Evolutionary conservation across 176 grass and related monocot genomes (phyloP), one percentile per base, ranked within the genome.

Genomic region (Dendrocalamus sinicus): DNA sequence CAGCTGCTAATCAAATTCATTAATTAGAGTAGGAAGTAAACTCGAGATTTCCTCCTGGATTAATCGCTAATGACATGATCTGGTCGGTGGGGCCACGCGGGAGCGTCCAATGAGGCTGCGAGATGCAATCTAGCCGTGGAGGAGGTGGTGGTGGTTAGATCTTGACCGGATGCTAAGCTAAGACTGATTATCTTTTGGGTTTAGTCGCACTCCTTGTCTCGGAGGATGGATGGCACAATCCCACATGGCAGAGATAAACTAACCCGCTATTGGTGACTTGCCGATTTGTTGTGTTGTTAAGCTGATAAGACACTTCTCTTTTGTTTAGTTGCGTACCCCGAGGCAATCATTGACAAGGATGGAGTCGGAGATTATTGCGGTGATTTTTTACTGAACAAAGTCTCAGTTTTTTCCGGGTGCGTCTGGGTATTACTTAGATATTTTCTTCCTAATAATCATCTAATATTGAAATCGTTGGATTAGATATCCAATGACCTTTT

Each of bases 141-240:
- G 61, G 32, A 40, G 75, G 54, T 13, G 84, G 86, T 35, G 87
- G 87, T 85, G 64, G 89, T 94, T 89, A 79, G 87, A 90, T 94
- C 89, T 94, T 88, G 92, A 91, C 87, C 71, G 79, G 79, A 86
- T 50, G 77, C 67, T 37, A 32, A 65, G 40, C 68, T 45, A 12
- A 1, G 68, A 13, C 20, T 68, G 62, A 72, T 82, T 85, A 83
- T 85, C 39, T 81, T 88, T 53, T 20, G 14, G 32, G 54, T 8
- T 72, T 70, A 61, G 72, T 72, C 19, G 61, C 59, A 17, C 72
- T 61, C 67, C 40, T 9, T 67, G 35, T 81, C 77, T 30, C 2
- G 28, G 20, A 57, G 35, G 66, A 72, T 12, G 80, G 37, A 10
- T 57, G 63, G 45, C 35, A 59, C 40, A 20, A n/a, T 22, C 50